These are phyloP conservation scores for Bretschneidera sinensis DNA, from an alignment of 345 rosid species.

Conservation along the genomic window DNA sequence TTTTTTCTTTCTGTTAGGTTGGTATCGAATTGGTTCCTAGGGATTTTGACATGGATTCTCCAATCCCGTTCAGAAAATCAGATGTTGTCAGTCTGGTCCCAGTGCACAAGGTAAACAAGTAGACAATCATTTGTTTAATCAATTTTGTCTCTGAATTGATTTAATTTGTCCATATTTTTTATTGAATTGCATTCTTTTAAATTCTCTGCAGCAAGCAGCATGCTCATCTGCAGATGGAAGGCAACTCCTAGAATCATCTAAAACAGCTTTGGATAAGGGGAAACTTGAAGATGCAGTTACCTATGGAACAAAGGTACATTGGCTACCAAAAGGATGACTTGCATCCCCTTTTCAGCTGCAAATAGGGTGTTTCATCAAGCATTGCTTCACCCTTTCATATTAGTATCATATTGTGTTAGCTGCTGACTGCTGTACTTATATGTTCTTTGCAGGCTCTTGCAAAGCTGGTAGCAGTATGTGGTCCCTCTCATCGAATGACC, in stretches of 20 bases:
- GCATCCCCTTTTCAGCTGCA: conserved; percentile 12
- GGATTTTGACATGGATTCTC: conserved; percentile 97
- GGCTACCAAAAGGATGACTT: conserved; percentile 9
- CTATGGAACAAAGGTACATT: conserved; percentile 86
- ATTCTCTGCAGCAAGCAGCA: conserved; percentile 85
- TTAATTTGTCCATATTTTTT: conserved; percentile 6
- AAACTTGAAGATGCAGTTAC: conserved; percentile 99
- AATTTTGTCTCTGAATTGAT: conserved; percentile 9
- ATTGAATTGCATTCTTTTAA: conserved; percentile 17
- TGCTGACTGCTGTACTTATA: conserved; percentile 15
- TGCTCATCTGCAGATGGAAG: conserved; percentile 99
- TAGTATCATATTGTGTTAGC: neutral
- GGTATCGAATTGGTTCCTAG: conserved; percentile 94
- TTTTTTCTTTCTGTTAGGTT: conserved; percentile 42
- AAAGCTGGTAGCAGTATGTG: conserved; percentile 95
- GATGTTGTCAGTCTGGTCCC: conserved; percentile 92
- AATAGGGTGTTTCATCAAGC: conserved; percentile 3
- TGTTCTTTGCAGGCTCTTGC: conserved; percentile 72
- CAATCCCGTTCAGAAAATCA: conserved; percentile 69
- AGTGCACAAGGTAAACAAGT: conserved; percentile 74
- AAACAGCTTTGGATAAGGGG: conserved; percentile 98
- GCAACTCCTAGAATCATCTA: conserved; percentile 95
- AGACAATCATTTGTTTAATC: neutral
- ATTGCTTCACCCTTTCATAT: neutral
- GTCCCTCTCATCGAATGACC: conserved; percentile 98